Evolutionary conservation across 495 filamentous ascomycete genomes (phyloP).

Genomic region (Extremus antarcticus): DNA sequence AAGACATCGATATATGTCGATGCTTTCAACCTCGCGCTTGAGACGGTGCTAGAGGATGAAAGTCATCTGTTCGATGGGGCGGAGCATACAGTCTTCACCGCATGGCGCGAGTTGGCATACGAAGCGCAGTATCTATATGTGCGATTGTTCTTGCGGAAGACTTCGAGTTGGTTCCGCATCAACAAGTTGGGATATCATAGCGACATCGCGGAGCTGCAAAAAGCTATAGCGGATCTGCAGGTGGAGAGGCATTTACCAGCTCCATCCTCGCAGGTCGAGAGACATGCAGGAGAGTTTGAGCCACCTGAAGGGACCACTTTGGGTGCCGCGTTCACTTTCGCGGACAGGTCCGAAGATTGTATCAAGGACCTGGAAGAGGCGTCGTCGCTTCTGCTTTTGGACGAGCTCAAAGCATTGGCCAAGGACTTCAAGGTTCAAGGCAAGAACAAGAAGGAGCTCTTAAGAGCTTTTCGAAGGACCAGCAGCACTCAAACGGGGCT

Average conservation of each 20-base stretch:
- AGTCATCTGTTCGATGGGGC: slow-evolving; percentile 73
- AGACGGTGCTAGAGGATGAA: slow-evolving; percentile 85
- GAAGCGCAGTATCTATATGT: slow-evolving; percentile 93
- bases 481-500: slow-evolving; percentile 66
- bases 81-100: slow-evolving; percentile 65
- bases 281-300: slow-evolving; percentile 38
- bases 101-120: slow-evolving; percentile 66
- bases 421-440: slow-evolving; percentile 81
- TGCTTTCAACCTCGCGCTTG: slow-evolving; percentile 82
- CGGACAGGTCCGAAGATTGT: slow-evolving; percentile 58
- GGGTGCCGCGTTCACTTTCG: slow-evolving; percentile 55
- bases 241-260: slow-evolving; percentile 34
- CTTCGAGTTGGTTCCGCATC: slow-evolving; percentile 85
- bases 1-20: slow-evolving; percentile 92
- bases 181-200: slow-evolving; percentile 63
- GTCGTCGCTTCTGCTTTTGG: slow-evolving; percentile 63
- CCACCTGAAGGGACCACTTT: slow-evolving; percentile 39
- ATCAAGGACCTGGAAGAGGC: slow-evolving; percentile 81
- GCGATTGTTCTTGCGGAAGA: slow-evolving; percentile 87
- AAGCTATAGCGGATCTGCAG: slow-evolving; percentile 53
- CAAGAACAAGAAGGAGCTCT: slow-evolving; percentile 76
- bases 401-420: slow-evolving; percentile 75
- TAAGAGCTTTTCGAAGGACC: slow-evolving; percentile 55
- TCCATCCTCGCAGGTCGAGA: slow-evolving; percentile 27
- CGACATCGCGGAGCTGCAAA: slow-evolving; percentile 65